Evolutionary conservation across 2,329 filamentous ascomycete genomes (phyloP), one percentile per base, ranked within the genome.

Genomic region (Teratosphaeria epicoccoides): DNA sequence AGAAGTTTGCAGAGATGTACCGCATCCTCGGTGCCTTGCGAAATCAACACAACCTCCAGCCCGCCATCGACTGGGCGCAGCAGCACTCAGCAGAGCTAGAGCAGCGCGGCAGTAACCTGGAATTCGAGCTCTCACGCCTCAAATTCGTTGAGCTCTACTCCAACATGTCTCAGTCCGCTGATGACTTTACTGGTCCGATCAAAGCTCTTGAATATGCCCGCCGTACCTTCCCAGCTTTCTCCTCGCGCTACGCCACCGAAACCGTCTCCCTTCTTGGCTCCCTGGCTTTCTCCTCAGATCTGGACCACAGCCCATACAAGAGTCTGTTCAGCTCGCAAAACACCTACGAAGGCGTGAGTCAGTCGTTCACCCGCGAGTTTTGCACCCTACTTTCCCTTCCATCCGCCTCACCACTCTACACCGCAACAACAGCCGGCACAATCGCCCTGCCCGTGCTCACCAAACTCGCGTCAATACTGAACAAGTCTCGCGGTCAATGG

Each of bases 401-500:
- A 0, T 88, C 91, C 20, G 87, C 95, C 63, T 95, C 88, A 0
- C 93, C 93, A 0, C 81, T 98, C 10, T 96, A 95, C 67, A 83
- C 96, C 24, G 90, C 93, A 46, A 85, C 87, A 1, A 97, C 91
- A 10, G 93, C 93, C 1, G 93, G 93, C 45, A 84, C 88, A 9
- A 93, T 98, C 47, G 91, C 93, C 0, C 76, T 98, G 0, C 93
- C 93, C 0, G 87, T 85, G 12, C 76, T 97, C 3, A 77, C 95
- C 60, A 98, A 97, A 70, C 83, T 94, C 64, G 87, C 88, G 53
- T 82, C 79, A 2, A 90, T 93, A 64, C 90, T 94, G 76, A 86
- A 86, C 62, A 83, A 88, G 61, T 90, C 91, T 70, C 83, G 87
- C 56, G 95, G 91, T 0, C 90, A 95, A 69, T 98, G 93, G 93